Base-by-base conservation (phyloP, 1,284 basidiomycete genomes). In the Porogramme epimiltina region DNA sequence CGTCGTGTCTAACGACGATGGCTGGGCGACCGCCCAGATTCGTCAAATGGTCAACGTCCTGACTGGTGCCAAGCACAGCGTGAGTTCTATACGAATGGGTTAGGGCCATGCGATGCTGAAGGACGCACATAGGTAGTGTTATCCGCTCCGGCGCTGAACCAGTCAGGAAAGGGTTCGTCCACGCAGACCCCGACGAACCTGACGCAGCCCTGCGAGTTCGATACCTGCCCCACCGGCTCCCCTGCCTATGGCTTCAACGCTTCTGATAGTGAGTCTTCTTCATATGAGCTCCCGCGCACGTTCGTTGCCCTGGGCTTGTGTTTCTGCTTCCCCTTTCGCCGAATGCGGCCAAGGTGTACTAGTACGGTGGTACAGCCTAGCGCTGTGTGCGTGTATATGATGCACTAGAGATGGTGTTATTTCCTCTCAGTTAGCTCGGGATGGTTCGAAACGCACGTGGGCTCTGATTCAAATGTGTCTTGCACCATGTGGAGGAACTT, bases 21-120 rank as follows among this genome's bases (percentile, higher is more conserved):
- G 75, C 16, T 78, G 75, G 75, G 74, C 75, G 4, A 68, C 67
- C 5, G 73, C 73, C 13, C 67, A 70, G 49, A 68, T 76, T 37
- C 73, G 75, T 33, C 73, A 73, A 13, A 69, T 73, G 48, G 68
- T 71, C 47, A 62, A 68, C 23, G 70, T 67, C 1, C 62, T 76
- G 19, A 64, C 59, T 13, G 58, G 59, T 25, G 66, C 69, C 10
- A 71, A 72, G 11, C 68, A 68, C 52, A 61, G 70, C 49, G 73
- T 73, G 13, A 26, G 33, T 11, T 16, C 2, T 9, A 11, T 23
- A 4, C 31, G 11, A 2, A 8, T 38, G 34, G 2, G 23, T 22
- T 24, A 1, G 8, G 6, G 6, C 13, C 28, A 8, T 13, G 28
- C 28, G 28, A 31, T 6, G 24, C 22, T 23, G 31, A 25, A 18